These are phyloP conservation scores for Penicillium occitanis DNA, from an alignment of 2,329 filamentous ascomycete genomes.

Conservation along the genomic window DNA sequence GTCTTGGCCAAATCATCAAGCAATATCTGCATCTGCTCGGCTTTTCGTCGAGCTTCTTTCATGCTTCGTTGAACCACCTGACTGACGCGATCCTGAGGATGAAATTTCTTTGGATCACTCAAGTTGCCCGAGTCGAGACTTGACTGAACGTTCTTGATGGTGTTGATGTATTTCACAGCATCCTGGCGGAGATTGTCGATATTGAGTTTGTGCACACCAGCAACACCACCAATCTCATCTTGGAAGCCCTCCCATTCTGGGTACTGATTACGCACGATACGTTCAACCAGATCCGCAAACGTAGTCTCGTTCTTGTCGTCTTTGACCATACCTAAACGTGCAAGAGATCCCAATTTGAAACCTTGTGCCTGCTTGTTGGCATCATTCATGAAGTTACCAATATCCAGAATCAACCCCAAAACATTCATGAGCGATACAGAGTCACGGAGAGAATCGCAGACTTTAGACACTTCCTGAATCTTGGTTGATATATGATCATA, in stretches of 20 bases:
- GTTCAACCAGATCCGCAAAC: conserved; percentile 91
- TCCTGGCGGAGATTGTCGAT: conserved; percentile 87
- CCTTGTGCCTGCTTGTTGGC: conserved; percentile 96
- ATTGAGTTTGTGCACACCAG: conserved; percentile 83
- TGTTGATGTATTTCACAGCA: conserved; percentile 89
- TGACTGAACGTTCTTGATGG: conserved; percentile 88
- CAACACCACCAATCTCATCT: conserved; percentile 77
- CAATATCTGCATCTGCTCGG: conserved; percentile 91
- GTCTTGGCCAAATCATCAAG: conserved; percentile 87
- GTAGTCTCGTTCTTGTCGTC: conserved; percentile 98
- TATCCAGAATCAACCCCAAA: conserved; percentile 90
- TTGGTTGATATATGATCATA: conserved; percentile 89
- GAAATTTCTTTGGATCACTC: conserved; percentile 95
- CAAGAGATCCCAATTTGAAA: conserved; percentile 95
- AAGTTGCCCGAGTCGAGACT: conserved; percentile 91
- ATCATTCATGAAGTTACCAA: conserved; percentile 99
- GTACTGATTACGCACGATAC: conserved; percentile 94
- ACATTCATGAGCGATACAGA: conserved; percentile 95
- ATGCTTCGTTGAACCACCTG: conserved; percentile 89
- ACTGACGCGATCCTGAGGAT: conserved; percentile 91
- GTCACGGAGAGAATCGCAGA: conserved; percentile 85
- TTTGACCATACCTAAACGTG: conserved; percentile 93
- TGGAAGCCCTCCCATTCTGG: conserved; percentile 90
- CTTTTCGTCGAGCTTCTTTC: conserved; percentile 95
- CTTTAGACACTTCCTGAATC: conserved; percentile 78